A percentile compares a stretch with the other conserved stretches of the same genome.
These are phyloP conservation scores for Mycena sp. DNA, from an alignment of 1,284 basidiomycete species.

Conservation along the genomic window DNA sequence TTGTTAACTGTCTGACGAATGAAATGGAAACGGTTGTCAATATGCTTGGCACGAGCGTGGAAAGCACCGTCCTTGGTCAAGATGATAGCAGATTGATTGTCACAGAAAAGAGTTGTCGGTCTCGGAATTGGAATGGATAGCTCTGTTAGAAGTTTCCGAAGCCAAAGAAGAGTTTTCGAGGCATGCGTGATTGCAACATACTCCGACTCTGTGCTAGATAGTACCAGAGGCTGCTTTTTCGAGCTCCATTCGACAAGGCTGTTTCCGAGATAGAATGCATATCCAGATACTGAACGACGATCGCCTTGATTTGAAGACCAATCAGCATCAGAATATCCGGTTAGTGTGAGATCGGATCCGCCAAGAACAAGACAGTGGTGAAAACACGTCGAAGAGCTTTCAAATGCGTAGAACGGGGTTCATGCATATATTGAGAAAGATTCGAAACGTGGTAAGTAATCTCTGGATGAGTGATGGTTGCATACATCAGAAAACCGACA, in stretches of 20 bases:
- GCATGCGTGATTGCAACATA: constrained; percentile 19
- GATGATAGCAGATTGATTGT: constrained; percentile 12
- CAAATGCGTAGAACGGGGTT: neutral
- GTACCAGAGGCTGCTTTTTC: constrained; percentile 28
- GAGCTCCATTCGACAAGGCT: constrained; percentile 10
- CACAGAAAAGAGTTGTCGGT: neutral
- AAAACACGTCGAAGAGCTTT: neutral
- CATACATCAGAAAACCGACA: neutral
- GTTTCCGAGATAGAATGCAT: neutral
- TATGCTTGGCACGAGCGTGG: constrained; percentile 12
- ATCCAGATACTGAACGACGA: constrained; percentile 8
- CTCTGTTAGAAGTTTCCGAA: neutral
- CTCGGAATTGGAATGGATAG: neutral
- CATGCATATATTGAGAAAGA: neutral
- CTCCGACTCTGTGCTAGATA: constrained; percentile 29
- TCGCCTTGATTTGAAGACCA: neutral
- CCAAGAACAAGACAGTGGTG: neutral
- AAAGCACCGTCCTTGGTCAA: neutral
- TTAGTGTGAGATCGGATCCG: neutral
- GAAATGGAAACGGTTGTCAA: constrained; percentile 8
- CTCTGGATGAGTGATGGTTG: constrained; percentile 13
- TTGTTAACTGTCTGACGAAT: neutral
- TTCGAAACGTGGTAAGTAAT: constrained; percentile 15
- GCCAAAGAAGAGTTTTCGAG: constrained; percentile 1
- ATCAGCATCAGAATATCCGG: constrained; percentile 6